Base-by-base conservation (phyloP, 1,284 basidiomycete genomes). In the Puccinia hordei region DNA sequence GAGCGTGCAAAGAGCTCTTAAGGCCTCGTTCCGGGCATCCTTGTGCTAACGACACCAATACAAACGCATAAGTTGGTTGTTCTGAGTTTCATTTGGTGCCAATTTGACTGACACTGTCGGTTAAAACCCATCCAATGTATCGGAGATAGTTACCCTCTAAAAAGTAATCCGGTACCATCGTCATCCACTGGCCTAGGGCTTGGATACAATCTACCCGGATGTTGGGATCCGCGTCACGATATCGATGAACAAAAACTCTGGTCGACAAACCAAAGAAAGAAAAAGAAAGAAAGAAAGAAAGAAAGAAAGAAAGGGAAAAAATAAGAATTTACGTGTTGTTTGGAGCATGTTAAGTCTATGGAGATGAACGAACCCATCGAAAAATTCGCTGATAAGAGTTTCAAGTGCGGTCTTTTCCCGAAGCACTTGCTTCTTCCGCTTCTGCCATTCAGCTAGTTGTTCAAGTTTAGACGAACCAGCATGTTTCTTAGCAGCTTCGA, bases 101-200 rank as follows among this genome's bases (percentile, higher is more conserved):
- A 30, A 49, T n/a, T n/a, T n/a, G n/a, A 84, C 87, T 82, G 51
- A 87, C 87, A 46, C 89, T 86, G 85, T 97, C 95, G 0, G 93
- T 94, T n/a, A 98, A 89, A 1, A 95, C 92, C 92, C 93, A 95
- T n/a, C 94, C 94, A 10, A 96, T 90, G 85, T 98, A 98, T 55
- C 92, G 92, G 53, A 99, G 90, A 86, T 95, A 96, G 33, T 90
- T 88, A 5, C 90, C 90, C 81, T 94, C 92, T 63, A 98, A 88
- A 86, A 94, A 99, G 84, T 93, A 90, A 6, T 91, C 90, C 0
- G 95, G 93, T 84, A 94, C 92, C 83, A 90, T 91, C 83, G 91
- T 92, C 87, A 98, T 93, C 93, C 94, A 41, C 38, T 41, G 38
- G 6, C 38, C 38, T 6, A 41, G 38, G 38, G 38, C 38, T 41